Base-by-base conservation (phyloP, 2,329 filamentous ascomycete species). In the Lecanicillium sp. region DNA sequence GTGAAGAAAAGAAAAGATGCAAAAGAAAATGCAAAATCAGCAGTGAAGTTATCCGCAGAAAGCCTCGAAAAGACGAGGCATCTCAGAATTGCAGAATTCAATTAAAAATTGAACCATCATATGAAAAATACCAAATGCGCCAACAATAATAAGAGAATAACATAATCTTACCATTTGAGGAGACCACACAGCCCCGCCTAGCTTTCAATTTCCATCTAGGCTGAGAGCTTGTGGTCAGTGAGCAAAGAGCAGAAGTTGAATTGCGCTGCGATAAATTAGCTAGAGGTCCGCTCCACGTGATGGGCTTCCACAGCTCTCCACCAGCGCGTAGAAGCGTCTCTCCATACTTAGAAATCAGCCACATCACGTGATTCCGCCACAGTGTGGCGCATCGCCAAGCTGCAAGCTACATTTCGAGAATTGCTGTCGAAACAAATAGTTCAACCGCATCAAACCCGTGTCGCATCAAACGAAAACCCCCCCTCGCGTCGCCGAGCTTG, bases 31-130 rank as follows among this genome's bases (percentile, higher is more conserved):
- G 37, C 17, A 19, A 51, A 32, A 43, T 51, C 49, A 51, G 49
- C 11, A 47, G 43, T 43, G 33, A 44, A 30, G 36, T 54, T 52
- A 23, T 55, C 52, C 38, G 51, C 52, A 51, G 42, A 35, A 54
- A 48, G 44, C 44, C 48, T 54, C 54, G 60, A 59, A 56, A 55
- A 55, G 54, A 56, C 59, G 48, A 52, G 66, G 52, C 67, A 63
- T 60, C 67, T 73, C 62, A 64, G 70, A 67, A 72, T 73, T 73
- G 70, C 70, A 73, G 70, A 73, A 73, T 72, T 70, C 70, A 65
- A 60, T 59, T 47, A 33, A 55, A 56, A 52, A 59, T 67, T 63
- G 59, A 65, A 67, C 62, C 65, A 67, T 67, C 64, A 66, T 64
- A 44, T 54, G 9, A 15, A 42, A 27, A 44, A 24, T 4, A 20